These are phyloP conservation scores for Pichia nanzhaoensis DNA, from an alignment of 805 yeast species.

Conservation along the genomic window DNA sequence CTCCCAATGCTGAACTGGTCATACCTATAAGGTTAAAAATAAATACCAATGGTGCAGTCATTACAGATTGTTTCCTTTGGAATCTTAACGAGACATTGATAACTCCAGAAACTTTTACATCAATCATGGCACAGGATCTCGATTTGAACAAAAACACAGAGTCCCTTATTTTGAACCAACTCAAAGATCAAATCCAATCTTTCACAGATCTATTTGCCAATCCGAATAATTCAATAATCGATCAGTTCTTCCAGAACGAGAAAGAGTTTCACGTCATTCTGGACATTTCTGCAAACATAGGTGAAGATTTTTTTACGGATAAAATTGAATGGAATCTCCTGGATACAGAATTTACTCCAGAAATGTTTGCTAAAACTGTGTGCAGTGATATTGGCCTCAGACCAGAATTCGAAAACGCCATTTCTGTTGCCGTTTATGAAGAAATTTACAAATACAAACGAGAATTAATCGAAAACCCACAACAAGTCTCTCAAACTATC, in stretches of 20 bases:
- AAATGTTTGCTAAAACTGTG: slow-evolving; percentile 71
- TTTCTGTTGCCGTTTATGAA: slow-evolving; percentile 82
- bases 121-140: slow-evolving; percentile 72
- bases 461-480: slow-evolving; percentile 62
- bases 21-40: slow-evolving; percentile 63
- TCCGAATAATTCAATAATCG: slow-evolving; percentile 38
- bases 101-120: slow-evolving; percentile 70
- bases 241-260: slow-evolving; percentile 31
- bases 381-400: slow-evolving; percentile 80
- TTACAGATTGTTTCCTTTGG: slow-evolving; percentile 71
- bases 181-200: slow-evolving; percentile 76
- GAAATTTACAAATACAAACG: slow-evolving; percentile 66
- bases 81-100: slow-evolving; percentile 56
- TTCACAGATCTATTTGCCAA: slow-evolving; percentile 56
- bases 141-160: slow-evolving; percentile 68
- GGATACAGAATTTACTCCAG: slow-evolving; percentile 58
- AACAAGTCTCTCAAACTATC: slow-evolving; percentile 29
- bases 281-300: slow-evolving; percentile 73
- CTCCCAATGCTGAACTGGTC: slow-evolving; percentile 37
- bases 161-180: slow-evolving; percentile 57
- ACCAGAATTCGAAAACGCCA: slow-evolving; percentile 84
- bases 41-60: slow-evolving; percentile 47
- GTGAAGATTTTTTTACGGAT: slow-evolving; percentile 81
- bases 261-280: slow-evolving; percentile 69
- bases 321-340: slow-evolving; percentile 89